Evolutionary conservation across 192 early-diverging fungal genomes (phyloP).

Genomic region (Tieghemiomyces parasiticus): DNA sequence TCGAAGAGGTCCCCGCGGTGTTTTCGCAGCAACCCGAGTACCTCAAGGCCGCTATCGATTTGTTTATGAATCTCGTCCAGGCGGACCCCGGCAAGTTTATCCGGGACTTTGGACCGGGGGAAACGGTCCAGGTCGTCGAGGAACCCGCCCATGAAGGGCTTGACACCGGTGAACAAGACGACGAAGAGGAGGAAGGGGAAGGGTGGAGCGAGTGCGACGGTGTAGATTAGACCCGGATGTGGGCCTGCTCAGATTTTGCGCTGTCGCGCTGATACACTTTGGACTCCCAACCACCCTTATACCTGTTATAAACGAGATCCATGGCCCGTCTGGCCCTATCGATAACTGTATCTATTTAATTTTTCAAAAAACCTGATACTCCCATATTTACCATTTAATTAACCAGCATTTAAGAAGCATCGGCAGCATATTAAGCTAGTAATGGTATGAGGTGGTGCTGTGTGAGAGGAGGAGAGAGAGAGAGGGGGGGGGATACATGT

Average conservation of each 20-base stretch:
- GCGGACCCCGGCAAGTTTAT: neutral
- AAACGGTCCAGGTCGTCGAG: neutral
- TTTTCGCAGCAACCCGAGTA: slow-evolving; percentile 7
- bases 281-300: neutral
- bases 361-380: neutral
- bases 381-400: neutral
- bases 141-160: neutral
- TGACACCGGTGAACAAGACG: neutral
- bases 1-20: neutral
- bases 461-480: neutral
- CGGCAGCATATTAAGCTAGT: no score
- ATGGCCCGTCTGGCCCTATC: no score
- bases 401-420: no score
- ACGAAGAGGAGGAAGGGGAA: neutral
- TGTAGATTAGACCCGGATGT: neutral
- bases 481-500: neutral
- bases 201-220: neutral
- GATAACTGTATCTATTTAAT: no score
- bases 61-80: slow-evolving; percentile 9
- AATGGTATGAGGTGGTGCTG: neutral
- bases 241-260: neutral
- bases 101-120: neutral
- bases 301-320: neutral
- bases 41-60: neutral
- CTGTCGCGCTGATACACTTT: neutral